These are phyloP conservation scores for Malania oleifera DNA, from an alignment of 164 flowering plant species.

Conservation along the genomic window DNA sequence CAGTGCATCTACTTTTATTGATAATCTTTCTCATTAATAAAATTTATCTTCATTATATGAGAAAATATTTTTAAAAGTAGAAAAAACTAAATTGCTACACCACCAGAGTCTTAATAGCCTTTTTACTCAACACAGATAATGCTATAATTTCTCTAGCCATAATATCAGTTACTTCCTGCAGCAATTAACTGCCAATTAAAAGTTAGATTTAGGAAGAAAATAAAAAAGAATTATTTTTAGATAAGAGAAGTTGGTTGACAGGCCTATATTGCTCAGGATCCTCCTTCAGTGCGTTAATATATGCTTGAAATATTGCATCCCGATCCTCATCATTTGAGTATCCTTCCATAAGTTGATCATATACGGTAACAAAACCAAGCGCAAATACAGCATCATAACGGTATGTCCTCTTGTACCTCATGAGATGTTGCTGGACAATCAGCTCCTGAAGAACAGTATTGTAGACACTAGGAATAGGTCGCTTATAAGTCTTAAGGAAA, in stretches of 20 bases:
- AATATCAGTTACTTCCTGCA: not conserved
- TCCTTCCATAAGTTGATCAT: slow-evolving; percentile 93
- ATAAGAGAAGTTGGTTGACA: not conserved
- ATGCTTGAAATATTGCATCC: slow-evolving; percentile 75
- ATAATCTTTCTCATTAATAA: no score
- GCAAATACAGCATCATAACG: slow-evolving; percentile 89
- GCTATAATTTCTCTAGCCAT: no score
- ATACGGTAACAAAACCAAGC: slow-evolving; percentile 94
- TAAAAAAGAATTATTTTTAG: not conserved
- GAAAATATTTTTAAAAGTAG: not conserved
- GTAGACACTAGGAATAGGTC: slow-evolving; percentile 90
- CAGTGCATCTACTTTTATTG: no score
- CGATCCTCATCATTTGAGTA: slow-evolving; percentile 84
- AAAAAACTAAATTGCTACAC: not conserved
- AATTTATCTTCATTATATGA: no score
- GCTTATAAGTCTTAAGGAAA: slow-evolving; percentile 75
- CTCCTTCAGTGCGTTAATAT: slow-evolving; percentile 75
- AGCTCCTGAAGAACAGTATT: slow-evolving; percentile 85
- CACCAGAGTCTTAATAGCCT: not conserved
- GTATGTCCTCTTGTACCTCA: slow-evolving; percentile 71
- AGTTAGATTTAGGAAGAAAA: not conserved
- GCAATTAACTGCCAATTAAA: not conserved
- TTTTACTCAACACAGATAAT: not conserved
- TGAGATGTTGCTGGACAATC: slow-evolving; percentile 89
- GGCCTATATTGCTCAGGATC: slow-evolving; percentile 90